phyloP scores from a whole-genome alignment of 495 filamentous ascomycete genomes.

The Penicillium nucicola region DNA sequence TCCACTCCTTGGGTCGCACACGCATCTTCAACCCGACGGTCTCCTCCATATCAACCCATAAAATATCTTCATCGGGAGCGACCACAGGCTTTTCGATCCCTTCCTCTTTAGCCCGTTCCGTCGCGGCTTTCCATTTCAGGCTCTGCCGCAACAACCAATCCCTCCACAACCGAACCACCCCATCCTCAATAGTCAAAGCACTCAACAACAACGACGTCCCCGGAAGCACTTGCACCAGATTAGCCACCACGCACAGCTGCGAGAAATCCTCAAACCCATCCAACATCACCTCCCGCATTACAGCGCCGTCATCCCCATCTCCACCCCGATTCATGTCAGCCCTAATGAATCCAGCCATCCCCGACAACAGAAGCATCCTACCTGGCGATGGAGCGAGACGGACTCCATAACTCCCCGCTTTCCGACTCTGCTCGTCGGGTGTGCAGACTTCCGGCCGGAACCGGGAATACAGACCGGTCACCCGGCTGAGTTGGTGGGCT shows the following conservation, averaged over 20 bases:
- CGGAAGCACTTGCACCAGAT: slow-evolving; percentile 64
- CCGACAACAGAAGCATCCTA: slow-evolving; percentile 9
- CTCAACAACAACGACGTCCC: slow-evolving; percentile 52
- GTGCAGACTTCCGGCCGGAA: slow-evolving; percentile 56
- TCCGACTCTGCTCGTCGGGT: slow-evolving; percentile 31
- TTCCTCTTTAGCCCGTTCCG: slow-evolving; percentile 5
- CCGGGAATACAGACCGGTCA: slow-evolving; percentile 50
- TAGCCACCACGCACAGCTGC: slow-evolving; percentile 65
- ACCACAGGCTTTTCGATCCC: not conserved
- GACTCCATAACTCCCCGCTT: slow-evolving; percentile 16
- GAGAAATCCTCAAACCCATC: slow-evolving; percentile 68
- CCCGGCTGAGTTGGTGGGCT: slow-evolving; percentile 28
- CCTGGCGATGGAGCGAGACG: slow-evolving; percentile 15
- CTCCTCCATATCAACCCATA: slow-evolving; percentile 57
- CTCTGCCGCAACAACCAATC: slow-evolving; percentile 59
- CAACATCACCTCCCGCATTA: slow-evolving; percentile 57
- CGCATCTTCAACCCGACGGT: slow-evolving; percentile 57
- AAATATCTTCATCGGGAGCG: slow-evolving; percentile 20
- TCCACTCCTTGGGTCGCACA: slow-evolving; percentile 40
- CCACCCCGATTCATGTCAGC: slow-evolving; percentile 26
- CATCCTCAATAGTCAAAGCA: slow-evolving; percentile 60
- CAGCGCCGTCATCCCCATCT: not conserved
- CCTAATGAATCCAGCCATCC: slow-evolving; percentile 31
- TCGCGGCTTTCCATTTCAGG: slow-evolving; percentile 7
- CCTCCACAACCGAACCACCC: slow-evolving; percentile 62